Base-by-base conservation (phyloP, 345 rosid genomes). In the Arabis hirsuta region DNA sequence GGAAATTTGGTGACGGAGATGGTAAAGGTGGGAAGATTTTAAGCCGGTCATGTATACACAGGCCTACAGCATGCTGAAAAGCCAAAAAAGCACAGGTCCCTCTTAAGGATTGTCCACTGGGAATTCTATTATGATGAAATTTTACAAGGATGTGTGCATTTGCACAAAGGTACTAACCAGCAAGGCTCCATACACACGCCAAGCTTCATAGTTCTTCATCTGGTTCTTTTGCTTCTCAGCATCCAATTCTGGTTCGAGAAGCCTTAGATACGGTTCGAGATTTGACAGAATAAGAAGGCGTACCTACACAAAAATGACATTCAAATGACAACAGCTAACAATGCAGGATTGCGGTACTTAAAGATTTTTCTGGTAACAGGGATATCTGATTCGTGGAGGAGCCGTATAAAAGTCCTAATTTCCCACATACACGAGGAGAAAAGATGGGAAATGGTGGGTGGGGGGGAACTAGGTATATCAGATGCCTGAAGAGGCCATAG, bases 111-210 rank as follows among this genome's bases (percentile, higher is more conserved):
- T 53, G 27, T 53, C 22, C 32, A 58, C 68, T 45, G 56, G 26
- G 42, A 68, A 26, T 60, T 24, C 48, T 10, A 41, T 31, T 38
- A 69, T 0, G 46, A 29, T 19, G 31, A 64, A 42, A 55, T n/a
- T 44, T 9, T 9, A 53, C 34, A 67, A 68, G 13, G 52, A 29
- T 50, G 36, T 36, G 32, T 56, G 52, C 26, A 58, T 3, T 47
- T 47, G 20, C 10, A 29, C 12, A 73, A 31, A 53, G 52, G 13
- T 43, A 81, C 88, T 84, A 71, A 91, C 97, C 88, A 88, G 67
- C 75, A 91, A 73, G 36, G 96, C 96, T 70, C 92, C 94, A 80
- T 90, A 91, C 53, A 95, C 90, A 52, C 82, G 96, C 96, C 98
- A 90, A 59, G 97, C 98, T 81, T 95, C 98, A 63, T 84, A 83